Conservation (phyloP, 257 asterid species). For the Solanum pinnatisectum region DNA sequence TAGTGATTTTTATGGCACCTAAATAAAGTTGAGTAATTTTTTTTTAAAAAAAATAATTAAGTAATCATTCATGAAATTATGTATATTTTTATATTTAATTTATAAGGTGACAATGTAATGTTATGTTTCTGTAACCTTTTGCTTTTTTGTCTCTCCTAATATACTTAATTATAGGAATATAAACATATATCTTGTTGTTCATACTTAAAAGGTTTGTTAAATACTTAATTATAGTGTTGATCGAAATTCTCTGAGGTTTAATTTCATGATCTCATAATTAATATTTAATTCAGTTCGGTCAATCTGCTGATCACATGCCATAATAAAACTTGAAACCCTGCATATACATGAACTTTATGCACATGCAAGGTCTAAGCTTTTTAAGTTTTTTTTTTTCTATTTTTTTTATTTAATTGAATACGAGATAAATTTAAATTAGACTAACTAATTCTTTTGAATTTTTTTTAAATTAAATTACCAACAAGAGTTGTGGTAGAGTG, state of each 20-base stretch:
- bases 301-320: not conserved
- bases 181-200: not conserved
- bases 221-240: not conserved
- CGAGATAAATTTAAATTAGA: not conserved
- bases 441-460: too few species aligned
- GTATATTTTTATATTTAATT: too few species aligned
- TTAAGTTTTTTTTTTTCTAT: not conserved
- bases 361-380: not conserved
- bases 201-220: not conserved
- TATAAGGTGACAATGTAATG: not conserved
- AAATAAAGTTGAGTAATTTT: not conserved
- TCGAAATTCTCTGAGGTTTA: not conserved
- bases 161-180: not conserved
- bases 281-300: not conserved
- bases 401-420: not conserved
- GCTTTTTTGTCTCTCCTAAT: not conserved
- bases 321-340: not conserved
- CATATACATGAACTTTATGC: not conserved
- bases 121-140: not conserved
- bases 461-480: not conserved
- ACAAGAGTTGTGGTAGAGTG: fast-evolving
- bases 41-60: not conserved
- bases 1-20: not conserved
- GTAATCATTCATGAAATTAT: not conserved
- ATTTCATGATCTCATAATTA: not conserved